These are phyloP conservation scores for Effrenium voratum DNA, from an alignment of 73 alveolate genomes.

Conservation along the genomic window DNA sequence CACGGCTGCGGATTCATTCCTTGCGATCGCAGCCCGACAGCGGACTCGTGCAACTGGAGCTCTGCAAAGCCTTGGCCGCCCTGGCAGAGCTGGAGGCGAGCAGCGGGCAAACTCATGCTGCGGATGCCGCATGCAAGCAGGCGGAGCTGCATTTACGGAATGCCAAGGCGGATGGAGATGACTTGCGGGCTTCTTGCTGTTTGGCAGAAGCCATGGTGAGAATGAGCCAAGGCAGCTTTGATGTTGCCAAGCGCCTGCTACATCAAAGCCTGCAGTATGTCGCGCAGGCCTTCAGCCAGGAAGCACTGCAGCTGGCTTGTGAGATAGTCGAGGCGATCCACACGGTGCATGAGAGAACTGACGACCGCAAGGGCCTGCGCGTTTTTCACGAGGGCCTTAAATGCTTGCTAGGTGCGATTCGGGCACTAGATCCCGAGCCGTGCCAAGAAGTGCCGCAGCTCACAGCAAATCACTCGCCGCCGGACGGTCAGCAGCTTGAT, in stretches of 20 bases:
- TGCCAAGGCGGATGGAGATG: too few species aligned
- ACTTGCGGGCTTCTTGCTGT: background rate
- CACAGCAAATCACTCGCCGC: background rate
- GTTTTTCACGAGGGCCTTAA: conserved; percentile 13
- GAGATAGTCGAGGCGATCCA: conserved; percentile 46
- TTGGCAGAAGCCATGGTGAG: conserved; percentile 18
- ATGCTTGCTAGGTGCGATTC: background rate
- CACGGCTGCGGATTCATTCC: conserved; percentile 27
- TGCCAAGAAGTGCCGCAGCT: conserved; percentile 30
- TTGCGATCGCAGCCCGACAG: background rate
- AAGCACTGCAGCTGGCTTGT: conserved; percentile 31
- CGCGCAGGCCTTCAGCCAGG: background rate
- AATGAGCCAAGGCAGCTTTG: background rate
- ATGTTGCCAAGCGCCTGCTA: background rate
- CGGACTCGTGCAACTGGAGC: conserved; percentile 15
- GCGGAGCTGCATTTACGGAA: too few species aligned
- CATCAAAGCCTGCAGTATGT: background rate
- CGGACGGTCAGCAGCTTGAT: conserved; percentile 12
- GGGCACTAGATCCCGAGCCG: background rate
- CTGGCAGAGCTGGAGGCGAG: conserved; percentile 42
- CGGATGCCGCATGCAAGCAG: background rate
- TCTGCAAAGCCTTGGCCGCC: conserved; percentile 44
- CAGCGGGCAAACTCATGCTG: background rate
- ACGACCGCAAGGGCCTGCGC: conserved; percentile 59
- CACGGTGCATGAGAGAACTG: conserved; percentile 51